Percentiles rank a stretch among this genome's conserved stretches.
phyloP scores from a whole-genome alignment of 192 early-diverging fungal genomes.

The Linnemannia elongata region DNA sequence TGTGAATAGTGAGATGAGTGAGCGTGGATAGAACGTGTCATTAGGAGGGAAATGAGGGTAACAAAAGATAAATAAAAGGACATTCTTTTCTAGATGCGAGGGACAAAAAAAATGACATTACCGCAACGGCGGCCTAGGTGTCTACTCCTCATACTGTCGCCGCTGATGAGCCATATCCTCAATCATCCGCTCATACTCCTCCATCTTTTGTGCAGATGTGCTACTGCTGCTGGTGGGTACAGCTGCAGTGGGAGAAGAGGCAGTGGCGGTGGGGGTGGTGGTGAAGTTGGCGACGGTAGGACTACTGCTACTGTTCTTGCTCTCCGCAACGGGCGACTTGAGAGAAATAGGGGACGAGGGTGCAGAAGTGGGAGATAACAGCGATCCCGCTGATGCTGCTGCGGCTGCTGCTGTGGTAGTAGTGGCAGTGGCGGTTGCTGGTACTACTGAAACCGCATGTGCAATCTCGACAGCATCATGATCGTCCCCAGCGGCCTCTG shows the following conservation, averaged over 20 bases:
- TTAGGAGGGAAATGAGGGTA: not conserved
- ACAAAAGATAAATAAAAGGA: not conserved
- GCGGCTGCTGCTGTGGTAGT: not conserved
- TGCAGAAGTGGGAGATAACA: no score
- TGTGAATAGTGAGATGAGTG: no score
- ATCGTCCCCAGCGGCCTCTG: not conserved
- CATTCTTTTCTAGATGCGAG: not conserved
- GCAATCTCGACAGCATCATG: no score
- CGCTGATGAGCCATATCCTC: conserved; percentile 50
- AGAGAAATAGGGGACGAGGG: no score
- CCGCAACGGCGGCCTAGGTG: not conserved
- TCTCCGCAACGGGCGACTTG: no score
- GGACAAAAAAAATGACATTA: not conserved
- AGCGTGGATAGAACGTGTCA: not conserved
- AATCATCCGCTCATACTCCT: conserved; percentile 54
- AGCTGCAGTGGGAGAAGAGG: not conserved
- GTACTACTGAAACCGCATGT: not conserved
- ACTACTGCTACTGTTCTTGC: not conserved
- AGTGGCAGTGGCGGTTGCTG: not conserved
- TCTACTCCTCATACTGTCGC: conserved; percentile 36
- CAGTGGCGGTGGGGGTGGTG: not conserved
- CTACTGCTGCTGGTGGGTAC: no score
- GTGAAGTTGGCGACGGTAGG: not conserved
- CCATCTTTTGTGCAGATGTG: conserved; percentile 38
- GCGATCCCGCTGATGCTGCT: not conserved